A percentile compares a stretch with the other conserved stretches of the same genome.
These are phyloP conservation scores for Pyrenochaeta sp. DNA, from an alignment of 2,329 filamentous ascomycete genomes.

Conservation along the genomic window DNA sequence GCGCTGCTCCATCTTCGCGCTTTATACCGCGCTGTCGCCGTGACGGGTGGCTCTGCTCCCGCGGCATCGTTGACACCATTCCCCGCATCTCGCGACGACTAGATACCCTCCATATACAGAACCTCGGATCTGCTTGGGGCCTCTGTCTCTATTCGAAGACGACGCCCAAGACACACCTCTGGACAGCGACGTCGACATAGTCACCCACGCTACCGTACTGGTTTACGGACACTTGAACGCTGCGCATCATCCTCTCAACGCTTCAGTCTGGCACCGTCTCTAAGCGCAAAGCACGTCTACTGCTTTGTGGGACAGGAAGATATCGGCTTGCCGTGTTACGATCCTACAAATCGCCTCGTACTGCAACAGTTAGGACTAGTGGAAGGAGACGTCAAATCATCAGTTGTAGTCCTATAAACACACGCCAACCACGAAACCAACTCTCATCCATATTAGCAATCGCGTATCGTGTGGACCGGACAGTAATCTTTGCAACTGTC, in stretches of 20 bases:
- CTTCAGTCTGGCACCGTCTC: not conserved
- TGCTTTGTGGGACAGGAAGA: slow-evolving; percentile 24
- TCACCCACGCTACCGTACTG: not conserved
- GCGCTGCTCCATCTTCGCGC: slow-evolving; percentile 26
- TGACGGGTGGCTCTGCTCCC: slow-evolving; percentile 34
- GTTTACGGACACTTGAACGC: not conserved
- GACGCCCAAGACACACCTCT: not conserved
- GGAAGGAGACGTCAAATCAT: not conserved
- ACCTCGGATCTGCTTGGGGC: not conserved
- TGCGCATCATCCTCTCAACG: slow-evolving; percentile 2
- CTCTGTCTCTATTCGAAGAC: not conserved
- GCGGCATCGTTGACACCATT: slow-evolving; percentile 27
- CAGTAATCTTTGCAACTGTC: not conserved
- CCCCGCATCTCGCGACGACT: slow-evolving; percentile 11
- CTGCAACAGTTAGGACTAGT: slow-evolving; percentile 1
- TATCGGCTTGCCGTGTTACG: slow-evolving; percentile 19
- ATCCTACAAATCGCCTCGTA: not conserved
- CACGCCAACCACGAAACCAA: not conserved
- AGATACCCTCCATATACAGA: not conserved
- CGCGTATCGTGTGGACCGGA: not conserved
- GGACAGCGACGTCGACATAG: not conserved
- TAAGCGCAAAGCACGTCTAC: slow-evolving; percentile 32
- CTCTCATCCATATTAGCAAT: not conserved
- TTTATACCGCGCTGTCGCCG: slow-evolving; percentile 46
- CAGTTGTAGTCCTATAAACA: not conserved